phyloP scores from a whole-genome alignment of 1,139 yeast species.

The Taiozyma onychis region DNA sequence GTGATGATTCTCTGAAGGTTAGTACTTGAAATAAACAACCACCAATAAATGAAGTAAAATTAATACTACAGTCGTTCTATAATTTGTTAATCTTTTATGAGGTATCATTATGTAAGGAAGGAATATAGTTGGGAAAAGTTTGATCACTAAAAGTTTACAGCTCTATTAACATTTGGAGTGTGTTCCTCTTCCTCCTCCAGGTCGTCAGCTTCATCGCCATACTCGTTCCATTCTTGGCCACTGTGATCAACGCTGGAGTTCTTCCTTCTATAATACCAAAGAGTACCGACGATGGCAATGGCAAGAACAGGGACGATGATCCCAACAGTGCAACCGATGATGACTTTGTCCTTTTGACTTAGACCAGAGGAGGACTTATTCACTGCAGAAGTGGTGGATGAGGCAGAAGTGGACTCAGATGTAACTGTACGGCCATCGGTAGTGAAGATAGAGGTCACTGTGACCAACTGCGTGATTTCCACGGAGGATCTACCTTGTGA shows the following conservation, averaged over 20 bases:
- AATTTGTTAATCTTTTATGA: too few species aligned
- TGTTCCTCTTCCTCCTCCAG: conserved; percentile 3
- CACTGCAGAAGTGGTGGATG: conserved; percentile 4
- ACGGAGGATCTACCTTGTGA: conserved; percentile 3
- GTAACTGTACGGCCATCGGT: conserved; percentile 18
- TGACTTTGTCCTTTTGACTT: conserved; percentile 14
- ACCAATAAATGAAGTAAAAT: too few species aligned
- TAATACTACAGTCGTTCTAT: too few species aligned
- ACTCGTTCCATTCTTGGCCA: conserved; percentile 25
- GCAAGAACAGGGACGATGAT: conserved; percentile 18
- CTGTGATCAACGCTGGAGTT: conserved; percentile 18
- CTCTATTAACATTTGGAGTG: conserved; percentile 18
- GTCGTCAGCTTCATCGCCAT: conserved; percentile 16
- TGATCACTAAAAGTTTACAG: conserved; percentile 20
- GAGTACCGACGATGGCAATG: conserved; percentile 3
- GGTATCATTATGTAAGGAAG: neutral
- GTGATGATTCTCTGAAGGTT: too few species aligned
- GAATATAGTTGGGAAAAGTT: neutral
- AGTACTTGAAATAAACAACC: conserved; percentile 5
- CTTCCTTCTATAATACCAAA: conserved; percentile 20
- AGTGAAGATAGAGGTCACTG: conserved; percentile 18
- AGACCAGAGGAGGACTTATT: conserved; percentile 10
- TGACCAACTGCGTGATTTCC: conserved; percentile 15
- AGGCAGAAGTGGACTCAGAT: conserved; percentile 8
- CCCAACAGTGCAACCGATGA: conserved; percentile 24